These are phyloP conservation scores for Scortechinia acanthostroma DNA, from an alignment of 2,329 filamentous ascomycete species.

Conservation along the genomic window DNA sequence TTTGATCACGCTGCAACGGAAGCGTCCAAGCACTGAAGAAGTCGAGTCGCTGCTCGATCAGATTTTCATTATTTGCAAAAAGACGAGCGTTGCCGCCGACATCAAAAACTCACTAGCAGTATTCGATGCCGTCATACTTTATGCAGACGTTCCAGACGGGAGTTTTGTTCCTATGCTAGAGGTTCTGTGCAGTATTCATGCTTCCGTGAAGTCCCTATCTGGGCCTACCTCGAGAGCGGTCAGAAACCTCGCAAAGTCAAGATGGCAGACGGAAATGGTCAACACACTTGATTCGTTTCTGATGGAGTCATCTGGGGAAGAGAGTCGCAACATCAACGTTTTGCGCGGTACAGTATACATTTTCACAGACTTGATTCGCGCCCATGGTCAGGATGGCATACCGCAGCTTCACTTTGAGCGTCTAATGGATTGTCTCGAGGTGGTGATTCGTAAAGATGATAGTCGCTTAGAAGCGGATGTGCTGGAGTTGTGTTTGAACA, in stretches of 20 bases:
- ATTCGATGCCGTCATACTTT: constrained; percentile 29
- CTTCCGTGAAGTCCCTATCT: constrained; percentile 28
- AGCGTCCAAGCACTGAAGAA: constrained; percentile 20
- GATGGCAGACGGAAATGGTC: constrained; percentile 24
- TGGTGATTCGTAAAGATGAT: constrained; percentile 22
- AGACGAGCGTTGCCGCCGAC: constrained; percentile 26
- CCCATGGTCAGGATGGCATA: constrained; percentile 25
- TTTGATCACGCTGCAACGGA: constrained; percentile 28
- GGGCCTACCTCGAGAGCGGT: constrained; percentile 29
- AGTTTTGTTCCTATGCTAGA: constrained; percentile 25
- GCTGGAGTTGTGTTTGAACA: constrained; percentile 25
- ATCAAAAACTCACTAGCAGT: constrained; percentile 28
- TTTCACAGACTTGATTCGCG: constrained; percentile 26
- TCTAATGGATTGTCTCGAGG: constrained; percentile 21
- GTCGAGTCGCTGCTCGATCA: constrained; percentile 23
- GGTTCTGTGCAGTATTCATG: constrained; percentile 31
- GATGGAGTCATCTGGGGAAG: constrained; percentile 17
- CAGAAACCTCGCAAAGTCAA: constrained; percentile 27
- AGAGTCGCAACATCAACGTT: constrained; percentile 23
- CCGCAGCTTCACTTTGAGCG: constrained; percentile 22
- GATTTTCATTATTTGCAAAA: constrained; percentile 26
- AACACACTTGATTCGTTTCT: constrained; percentile 23
- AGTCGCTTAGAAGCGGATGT: constrained; percentile 26
- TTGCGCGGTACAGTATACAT: constrained; percentile 27
- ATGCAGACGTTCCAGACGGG: constrained; percentile 23